phyloP scores from a whole-genome alignment of 1,139 yeast genomes.

The Blastobotrys persicus region DNA sequence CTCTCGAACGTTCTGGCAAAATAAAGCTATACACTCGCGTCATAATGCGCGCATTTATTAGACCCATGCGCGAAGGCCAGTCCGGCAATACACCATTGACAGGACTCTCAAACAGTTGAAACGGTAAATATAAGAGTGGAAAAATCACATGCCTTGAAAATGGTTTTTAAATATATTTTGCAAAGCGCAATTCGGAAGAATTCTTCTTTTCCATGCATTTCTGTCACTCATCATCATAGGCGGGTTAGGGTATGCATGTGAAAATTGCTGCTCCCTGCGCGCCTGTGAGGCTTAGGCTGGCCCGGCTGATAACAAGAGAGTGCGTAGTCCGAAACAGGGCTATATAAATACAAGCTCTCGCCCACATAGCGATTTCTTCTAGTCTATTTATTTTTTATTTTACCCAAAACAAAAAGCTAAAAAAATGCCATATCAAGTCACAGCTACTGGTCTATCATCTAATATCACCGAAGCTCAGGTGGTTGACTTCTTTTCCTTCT shows the following conservation, averaged over 20 bases:
- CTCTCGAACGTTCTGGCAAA: neutral
- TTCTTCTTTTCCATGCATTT: neutral
- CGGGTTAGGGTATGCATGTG: neutral
- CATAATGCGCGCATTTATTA: neutral
- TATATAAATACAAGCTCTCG: conserved; percentile 1
- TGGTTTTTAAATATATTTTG: neutral
- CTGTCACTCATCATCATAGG: neutral
- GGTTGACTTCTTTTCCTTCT: conserved; percentile 68
- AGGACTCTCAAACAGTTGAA: neutral
- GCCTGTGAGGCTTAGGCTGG: conserved; percentile 5
- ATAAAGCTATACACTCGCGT: neutral
- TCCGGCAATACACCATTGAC: neutral
- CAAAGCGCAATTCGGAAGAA: neutral
- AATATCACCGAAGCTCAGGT: conserved; percentile 55
- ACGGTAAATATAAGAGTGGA: neutral
- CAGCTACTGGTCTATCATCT: conserved; percentile 60
- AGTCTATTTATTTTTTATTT: neutral
- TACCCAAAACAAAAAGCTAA: neutral
- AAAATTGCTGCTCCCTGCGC: neutral
- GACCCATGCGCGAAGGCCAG: neutral
- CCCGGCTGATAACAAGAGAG: neutral
- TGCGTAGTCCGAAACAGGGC: conserved; percentile 1
- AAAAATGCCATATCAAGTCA: conserved; percentile 23
- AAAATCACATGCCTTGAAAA: neutral
- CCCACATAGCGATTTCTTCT: neutral